phyloP scores from a whole-genome alignment of 228 moss, liverwort and hornwort species.

The Sphagnum fallax region DNA sequence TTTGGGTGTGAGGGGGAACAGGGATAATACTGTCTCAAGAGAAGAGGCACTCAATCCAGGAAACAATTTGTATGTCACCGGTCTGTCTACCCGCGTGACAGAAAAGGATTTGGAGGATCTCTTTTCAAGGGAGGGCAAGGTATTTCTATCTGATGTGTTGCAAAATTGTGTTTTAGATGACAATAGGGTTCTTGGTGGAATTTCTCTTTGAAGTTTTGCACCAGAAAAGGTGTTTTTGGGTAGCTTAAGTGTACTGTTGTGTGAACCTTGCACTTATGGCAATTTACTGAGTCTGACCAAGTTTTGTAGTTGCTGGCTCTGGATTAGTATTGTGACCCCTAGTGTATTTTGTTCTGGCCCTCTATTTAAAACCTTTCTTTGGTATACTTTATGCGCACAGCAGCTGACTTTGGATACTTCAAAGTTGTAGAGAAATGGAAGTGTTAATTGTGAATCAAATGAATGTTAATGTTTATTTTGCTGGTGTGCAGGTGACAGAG shows the following conservation, averaged over 20 bases:
- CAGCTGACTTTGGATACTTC: background rate
- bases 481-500: slow-evolving; percentile 1
- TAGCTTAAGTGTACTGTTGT: background rate
- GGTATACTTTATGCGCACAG: background rate
- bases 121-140: slow-evolving; percentile 95
- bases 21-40: slow-evolving; percentile 18
- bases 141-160: slow-evolving; percentile 6
- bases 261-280: background rate
- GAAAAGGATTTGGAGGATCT: slow-evolving; percentile 92
- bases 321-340: too few relatives aligned
- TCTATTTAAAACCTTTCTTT: background rate
- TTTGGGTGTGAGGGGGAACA: slow-evolving; percentile 1
- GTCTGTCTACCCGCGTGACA: slow-evolving; percentile 88
- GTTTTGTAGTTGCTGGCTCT: background rate
- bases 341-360: background rate
- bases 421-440: background rate
- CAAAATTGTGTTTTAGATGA: background rate
- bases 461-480: background rate
- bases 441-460: background rate
- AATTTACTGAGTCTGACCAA: background rate
- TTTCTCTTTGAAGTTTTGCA: background rate
- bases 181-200: background rate
- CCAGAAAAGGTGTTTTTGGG: too few relatives aligned
- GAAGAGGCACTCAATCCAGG: slow-evolving; percentile 89
- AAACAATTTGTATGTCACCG: slow-evolving; percentile 94